These are phyloP conservation scores for Aspergillus fumigatus DNA, from an alignment of 2,329 filamentous ascomycete genomes.

Conservation along the genomic window DNA sequence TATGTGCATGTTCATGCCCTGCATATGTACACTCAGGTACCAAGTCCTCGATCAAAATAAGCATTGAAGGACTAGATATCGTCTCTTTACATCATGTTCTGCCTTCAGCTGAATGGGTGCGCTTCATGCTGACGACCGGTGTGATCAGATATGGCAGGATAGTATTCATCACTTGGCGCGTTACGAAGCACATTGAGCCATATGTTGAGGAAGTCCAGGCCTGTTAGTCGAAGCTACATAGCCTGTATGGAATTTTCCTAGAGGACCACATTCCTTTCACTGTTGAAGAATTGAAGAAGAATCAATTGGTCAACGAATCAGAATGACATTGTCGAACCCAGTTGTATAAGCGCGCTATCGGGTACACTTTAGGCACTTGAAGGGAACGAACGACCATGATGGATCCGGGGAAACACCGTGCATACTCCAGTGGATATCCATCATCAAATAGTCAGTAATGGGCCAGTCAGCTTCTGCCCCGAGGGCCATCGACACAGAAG, in stretches of 20 bases:
- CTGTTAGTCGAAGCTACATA: not conserved
- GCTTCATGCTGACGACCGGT: too few relatives aligned
- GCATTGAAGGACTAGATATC: not conserved
- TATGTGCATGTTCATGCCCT: not conserved
- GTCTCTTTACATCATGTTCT: not conserved
- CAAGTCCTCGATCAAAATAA: not conserved
- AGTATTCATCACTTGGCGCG: too few relatives aligned
- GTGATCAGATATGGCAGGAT: not conserved
- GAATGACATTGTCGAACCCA: not conserved
- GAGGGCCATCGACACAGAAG: not conserved
- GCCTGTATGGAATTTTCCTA: not conserved
- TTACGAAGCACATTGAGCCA: not conserved
- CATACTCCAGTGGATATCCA: not conserved
- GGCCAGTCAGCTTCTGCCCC: not conserved
- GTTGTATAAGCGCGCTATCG: not conserved
- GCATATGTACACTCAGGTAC: not conserved
- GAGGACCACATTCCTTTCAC: not conserved
- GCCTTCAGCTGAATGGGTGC: not conserved
- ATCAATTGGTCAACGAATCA: not conserved
- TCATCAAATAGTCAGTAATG: not conserved
- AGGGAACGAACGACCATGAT: not conserved
- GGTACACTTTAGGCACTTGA: not conserved
- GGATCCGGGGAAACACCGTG: not conserved
- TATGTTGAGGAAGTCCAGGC: not conserved
- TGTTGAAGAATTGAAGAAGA: not conserved